A percentile compares a stretch with the other conserved stretches of the same genome.
These are phyloP conservation scores for Tuber magnatum DNA, from an alignment of 495 filamentous ascomycete genomes.

Conservation along the genomic window DNA sequence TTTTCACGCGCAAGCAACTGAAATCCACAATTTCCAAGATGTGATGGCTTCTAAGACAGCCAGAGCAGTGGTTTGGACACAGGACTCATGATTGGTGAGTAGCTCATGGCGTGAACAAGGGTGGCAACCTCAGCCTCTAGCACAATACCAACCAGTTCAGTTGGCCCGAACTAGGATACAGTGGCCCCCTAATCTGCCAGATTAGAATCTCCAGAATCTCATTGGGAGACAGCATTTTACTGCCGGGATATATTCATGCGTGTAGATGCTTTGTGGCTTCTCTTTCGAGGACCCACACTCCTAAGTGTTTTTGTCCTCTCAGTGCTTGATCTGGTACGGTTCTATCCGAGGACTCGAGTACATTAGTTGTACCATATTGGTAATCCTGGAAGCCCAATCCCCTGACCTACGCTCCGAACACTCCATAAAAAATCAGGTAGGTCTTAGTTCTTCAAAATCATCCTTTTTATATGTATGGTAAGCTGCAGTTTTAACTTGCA, in stretches of 20 bases:
- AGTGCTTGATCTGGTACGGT: too few species aligned
- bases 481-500: background rate
- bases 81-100: background rate
- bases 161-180: background rate
- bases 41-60: background rate
- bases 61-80: background rate
- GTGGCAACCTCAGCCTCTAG: too few species aligned
- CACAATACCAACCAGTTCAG: background rate
- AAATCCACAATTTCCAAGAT: background rate
- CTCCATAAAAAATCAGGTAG: background rate
- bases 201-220: background rate
- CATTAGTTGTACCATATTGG: background rate
- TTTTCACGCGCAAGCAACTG: background rate
- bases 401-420: background rate
- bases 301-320: too few species aligned
- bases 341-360: too few species aligned
- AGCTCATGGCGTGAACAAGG: background rate
- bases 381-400: background rate
- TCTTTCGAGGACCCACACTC: too few species aligned
- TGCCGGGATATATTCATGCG: background rate
- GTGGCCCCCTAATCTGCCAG: background rate
- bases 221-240: background rate
- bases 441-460: background rate
- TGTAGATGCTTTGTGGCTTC: background rate
- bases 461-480: background rate